Evolutionary conservation across 169 alveolate genomes (phyloP).

Genomic region (Plasmodium gallinaceum): DNA sequence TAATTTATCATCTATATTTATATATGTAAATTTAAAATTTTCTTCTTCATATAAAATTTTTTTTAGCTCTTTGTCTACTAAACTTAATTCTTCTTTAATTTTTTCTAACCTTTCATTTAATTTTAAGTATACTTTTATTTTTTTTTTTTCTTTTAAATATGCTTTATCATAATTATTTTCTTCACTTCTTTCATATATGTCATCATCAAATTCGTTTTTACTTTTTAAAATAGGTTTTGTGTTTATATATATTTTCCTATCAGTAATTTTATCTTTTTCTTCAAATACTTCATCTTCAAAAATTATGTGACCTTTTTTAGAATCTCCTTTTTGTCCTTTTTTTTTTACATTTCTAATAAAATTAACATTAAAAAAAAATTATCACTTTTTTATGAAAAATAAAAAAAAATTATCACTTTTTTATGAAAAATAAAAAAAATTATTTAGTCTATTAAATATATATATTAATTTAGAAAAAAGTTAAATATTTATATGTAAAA

Average conservation of each 20-base stretch:
- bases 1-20: neutral
- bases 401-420: neutral
- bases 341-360: conserved; percentile 5
- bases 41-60: conserved; percentile 43
- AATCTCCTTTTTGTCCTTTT: no score
- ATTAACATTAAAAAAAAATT: neutral
- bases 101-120: conserved; percentile 45
- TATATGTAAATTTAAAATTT: neutral
- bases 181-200: conserved; percentile 1
- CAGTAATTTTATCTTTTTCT: no score
- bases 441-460: neutral
- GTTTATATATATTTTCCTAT: no score
- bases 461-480: neutral
- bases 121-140: conserved; percentile 32
- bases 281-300: conserved; percentile 1
- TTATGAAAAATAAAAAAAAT: neutral
- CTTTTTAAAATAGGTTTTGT: neutral
- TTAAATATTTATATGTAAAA: neutral
- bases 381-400: no score
- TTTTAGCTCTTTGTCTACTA: conserved; percentile 39
- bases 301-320: no score
- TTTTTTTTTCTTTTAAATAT: conserved; percentile 17
- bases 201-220: neutral
- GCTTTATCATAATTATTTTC: neutral
- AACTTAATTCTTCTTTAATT: conserved; percentile 37